Base-by-base conservation (phyloP, 306 rosid species). In the Pyrus communis region DNA sequence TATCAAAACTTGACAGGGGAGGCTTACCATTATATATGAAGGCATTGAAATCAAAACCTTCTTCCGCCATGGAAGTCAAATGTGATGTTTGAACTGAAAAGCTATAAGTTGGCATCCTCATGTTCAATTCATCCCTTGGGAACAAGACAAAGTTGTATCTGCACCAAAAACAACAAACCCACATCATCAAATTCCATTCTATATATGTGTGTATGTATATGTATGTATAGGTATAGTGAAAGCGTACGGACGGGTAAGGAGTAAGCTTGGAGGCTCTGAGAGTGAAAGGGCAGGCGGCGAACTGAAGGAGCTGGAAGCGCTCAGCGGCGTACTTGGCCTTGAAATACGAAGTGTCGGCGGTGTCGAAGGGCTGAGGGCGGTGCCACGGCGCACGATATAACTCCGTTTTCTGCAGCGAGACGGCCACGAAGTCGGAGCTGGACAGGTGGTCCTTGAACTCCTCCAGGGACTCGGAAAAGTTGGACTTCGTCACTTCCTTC, bases 71-170 rank as follows among this genome's bases (percentile, higher is more conserved):
- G 65, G 91, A 86, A 1, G 89, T 79, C 77, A 94, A 75, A 81
- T 82, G 84, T 31, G 97, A 90, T 0, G 92, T 75, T 83, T 87
- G 98, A 81, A 93, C 86, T 2, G 88, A n/a, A n/a, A n/a, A n/a
- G n/a, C n/a, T n/a, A n/a, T n/a, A n/a, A n/a, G n/a, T n/a, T n/a
- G n/a, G n/a, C n/a, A n/a, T n/a, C n/a, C n/a, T n/a, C n/a, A n/a
- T n/a, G n/a, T n/a, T n/a, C 84, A 87, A 81, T 18, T 94, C 97
- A 81, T 94, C 98, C 81, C 96, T 81, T 25, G 98, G 97, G 76
- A 87, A 94, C 88, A 94, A 79, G 35, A 88, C 77, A 75, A 88
- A 94, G 79, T 91, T 94, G 83, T 88, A 94, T 72, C 98, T 94
- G 84, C 88, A 86, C 54, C 87, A 73, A 72, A 38, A 75, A 6